Evolutionary conservation across 2,329 filamentous ascomycete genomes (phyloP).

Genomic region (Phialemoniopsis sp.): DNA sequence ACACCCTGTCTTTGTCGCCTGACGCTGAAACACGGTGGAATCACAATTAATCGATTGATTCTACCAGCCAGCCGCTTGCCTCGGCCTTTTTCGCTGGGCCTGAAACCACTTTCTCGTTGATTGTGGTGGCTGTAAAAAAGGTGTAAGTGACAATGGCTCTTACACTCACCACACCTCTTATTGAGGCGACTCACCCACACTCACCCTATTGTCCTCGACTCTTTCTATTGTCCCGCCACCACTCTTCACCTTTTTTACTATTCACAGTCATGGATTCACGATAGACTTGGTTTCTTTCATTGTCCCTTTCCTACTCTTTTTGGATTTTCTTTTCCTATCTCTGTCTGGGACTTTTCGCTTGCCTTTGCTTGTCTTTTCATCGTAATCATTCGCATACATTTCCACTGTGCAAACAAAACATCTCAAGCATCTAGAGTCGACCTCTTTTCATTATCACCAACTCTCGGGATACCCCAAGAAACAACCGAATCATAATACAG

Average conservation of each 20-base stretch:
- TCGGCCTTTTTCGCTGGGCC: no score
- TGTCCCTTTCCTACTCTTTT: slow-evolving; percentile 8
- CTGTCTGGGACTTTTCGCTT: no score
- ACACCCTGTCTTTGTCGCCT: slow-evolving; percentile 7
- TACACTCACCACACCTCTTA: slow-evolving; percentile 3
- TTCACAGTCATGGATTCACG: slow-evolving; percentile 3
- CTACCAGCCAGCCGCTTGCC: no score
- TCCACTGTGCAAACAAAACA: no score
- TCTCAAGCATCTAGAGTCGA: no score
- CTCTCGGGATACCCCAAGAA: slow-evolving; percentile 7
- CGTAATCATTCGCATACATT: no score
- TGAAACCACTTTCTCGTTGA: no score
- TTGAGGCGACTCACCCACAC: slow-evolving; percentile 2
- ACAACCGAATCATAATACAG: no score
- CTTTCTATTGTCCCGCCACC: slow-evolving; percentile 9
- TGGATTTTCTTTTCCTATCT: slow-evolving; percentile 2
- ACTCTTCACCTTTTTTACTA: slow-evolving; percentile 6
- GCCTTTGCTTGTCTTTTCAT: no score
- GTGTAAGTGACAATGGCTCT: background rate
- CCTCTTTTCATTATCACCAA: background rate
- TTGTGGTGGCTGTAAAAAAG: no score
- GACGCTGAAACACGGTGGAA: background rate
- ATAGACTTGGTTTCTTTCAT: slow-evolving; percentile 7
- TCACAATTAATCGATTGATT: no score
- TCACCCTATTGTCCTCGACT: slow-evolving; percentile 3